Conservation (phyloP, 257 asterid species). For the Forsythia viridissima region DNA sequence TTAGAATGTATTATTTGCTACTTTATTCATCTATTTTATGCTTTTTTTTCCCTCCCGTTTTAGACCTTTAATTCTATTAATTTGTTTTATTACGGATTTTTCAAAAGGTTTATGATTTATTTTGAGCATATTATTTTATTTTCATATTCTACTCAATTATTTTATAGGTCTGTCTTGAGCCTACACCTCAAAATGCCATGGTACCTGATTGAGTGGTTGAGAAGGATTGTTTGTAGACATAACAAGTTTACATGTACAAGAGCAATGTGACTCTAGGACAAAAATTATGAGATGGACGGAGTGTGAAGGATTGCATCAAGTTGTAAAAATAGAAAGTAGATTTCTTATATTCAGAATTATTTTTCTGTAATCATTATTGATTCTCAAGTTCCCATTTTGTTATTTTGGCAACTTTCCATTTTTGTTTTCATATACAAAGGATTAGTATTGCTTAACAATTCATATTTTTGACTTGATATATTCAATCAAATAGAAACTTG, state of each 20-base stretch:
- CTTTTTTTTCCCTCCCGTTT: too few relatives aligned
- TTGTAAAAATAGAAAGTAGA: neutral
- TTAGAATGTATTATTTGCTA: neutral
- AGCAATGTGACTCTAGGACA: neutral
- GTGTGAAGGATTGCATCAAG: neutral
- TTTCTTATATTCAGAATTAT: neutral
- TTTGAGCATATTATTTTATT: neutral
- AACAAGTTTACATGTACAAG: neutral
- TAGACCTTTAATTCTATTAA: neutral
- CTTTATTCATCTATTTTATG: too few relatives aligned
- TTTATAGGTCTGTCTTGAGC: neutral
- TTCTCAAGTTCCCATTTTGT: neutral
- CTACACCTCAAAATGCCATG: neutral
- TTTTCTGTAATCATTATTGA: neutral
- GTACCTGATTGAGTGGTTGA: neutral
- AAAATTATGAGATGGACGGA: neutral
- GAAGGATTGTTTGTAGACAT: neutral
- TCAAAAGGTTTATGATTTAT: neutral
- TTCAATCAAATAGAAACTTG: neutral
- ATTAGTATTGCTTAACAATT: neutral
- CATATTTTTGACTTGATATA: neutral
- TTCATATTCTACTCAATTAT: neutral
- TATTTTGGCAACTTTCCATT: neutral
- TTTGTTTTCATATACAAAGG: neutral
- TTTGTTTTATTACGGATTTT: neutral